These are phyloP conservation scores for Globisporangium takayamanum DNA, from an alignment of 352 stramenopile species.

Conservation along the genomic window DNA sequence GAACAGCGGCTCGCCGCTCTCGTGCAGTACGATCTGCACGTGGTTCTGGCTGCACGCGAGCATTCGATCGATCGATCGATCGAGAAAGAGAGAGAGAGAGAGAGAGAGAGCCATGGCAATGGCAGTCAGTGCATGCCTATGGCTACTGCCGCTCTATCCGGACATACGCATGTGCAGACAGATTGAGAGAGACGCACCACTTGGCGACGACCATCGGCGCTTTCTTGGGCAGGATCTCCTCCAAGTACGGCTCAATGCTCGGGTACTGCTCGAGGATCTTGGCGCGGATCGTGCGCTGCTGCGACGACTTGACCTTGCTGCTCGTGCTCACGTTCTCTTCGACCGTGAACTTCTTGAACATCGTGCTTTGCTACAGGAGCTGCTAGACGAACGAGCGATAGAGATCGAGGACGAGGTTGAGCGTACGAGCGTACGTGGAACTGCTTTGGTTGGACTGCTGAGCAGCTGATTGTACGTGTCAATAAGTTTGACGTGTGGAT, in stretches of 20 bases:
- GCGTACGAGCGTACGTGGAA: neutral
- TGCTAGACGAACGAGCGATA: too few species aligned
- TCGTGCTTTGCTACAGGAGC: conserved; percentile 14
- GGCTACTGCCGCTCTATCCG: too few species aligned
- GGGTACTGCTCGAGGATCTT: conserved; percentile 93
- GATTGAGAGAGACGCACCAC: conserved; percentile 38
- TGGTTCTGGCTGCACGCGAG: conserved; percentile 66
- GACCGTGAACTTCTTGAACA: conserved; percentile 96
- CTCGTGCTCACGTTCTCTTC: conserved; percentile 92
- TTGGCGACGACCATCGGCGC: conserved; percentile 89
- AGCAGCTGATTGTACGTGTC: neutral
- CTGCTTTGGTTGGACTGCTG: neutral
- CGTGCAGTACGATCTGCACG: conserved; percentile 86
- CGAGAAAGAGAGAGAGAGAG: neutral
- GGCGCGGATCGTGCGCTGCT: conserved; percentile 93
- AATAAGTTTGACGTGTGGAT: too few species aligned
- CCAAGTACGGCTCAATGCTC: conserved; percentile 83
- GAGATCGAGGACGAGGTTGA: neutral
- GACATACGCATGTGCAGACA: neutral
- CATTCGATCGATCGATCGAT: too few species aligned
- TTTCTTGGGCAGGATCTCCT: conserved; percentile 93
- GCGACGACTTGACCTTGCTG: conserved; percentile 96
- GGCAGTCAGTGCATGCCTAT: neutral
- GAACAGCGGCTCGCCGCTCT: conserved; percentile 89
- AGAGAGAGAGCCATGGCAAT: neutral